phyloP scores from a whole-genome alignment of 768 basidiomycete genomes.

The Trametes sanguinea region DNA sequence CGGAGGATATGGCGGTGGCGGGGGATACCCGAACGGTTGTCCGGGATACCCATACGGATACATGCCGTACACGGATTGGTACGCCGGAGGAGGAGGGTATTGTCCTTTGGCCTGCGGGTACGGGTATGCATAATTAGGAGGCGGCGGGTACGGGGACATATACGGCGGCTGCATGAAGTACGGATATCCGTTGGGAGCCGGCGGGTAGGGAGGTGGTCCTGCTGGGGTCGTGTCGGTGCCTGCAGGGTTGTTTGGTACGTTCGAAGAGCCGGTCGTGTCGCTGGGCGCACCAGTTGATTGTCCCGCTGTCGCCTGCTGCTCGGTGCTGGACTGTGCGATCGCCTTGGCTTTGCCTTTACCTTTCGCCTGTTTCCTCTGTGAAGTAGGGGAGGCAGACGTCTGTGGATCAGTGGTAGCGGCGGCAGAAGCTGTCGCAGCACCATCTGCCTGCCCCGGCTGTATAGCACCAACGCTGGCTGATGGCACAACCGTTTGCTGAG shows the following conservation, averaged over 20 bases:
- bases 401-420: not conserved
- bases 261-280: not conserved
- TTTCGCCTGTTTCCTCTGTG: slow-evolving; percentile 5
- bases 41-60: slow-evolving; percentile 24
- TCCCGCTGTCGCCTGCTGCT: not conserved
- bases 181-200: slow-evolving; percentile 32
- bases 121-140: slow-evolving; percentile 16
- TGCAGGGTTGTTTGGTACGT: no score
- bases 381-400: not conserved
- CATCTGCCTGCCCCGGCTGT: not conserved
- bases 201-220: slow-evolving; percentile 20
- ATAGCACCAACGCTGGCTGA: not conserved
- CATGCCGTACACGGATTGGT: slow-evolving; percentile 22
- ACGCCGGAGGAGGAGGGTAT: slow-evolving; percentile 20
- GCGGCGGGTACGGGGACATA: slow-evolving; percentile 29
- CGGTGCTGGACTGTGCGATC: not conserved
- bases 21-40: slow-evolving; percentile 15
- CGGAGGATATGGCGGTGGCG: slow-evolving; percentile 11
- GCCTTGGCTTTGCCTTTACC: slow-evolving; percentile 14
- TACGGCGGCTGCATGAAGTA: slow-evolving; percentile 43
- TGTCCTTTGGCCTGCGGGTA: slow-evolving; percentile 23
- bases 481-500: not conserved
- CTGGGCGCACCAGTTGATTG: not conserved
- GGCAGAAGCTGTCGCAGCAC: not conserved
- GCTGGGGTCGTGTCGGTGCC: not conserved